Conservation (phyloP, 2,329 filamentous ascomycete genomes). For the Botrytis medusae region DNA sequence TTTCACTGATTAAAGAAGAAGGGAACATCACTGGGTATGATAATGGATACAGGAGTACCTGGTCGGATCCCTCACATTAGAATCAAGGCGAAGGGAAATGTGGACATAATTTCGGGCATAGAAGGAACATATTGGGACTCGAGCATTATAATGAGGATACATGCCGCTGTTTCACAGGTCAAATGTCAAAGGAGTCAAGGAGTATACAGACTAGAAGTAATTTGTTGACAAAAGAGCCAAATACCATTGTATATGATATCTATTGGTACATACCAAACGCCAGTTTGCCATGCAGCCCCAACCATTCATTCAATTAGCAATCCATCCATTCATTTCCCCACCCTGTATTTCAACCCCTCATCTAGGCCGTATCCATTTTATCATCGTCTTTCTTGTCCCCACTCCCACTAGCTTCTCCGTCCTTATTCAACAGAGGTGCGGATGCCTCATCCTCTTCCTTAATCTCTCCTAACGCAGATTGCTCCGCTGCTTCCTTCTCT, state of each 20-base stretch:
- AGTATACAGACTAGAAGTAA: slow-evolving; percentile 8
- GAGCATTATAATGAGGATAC: background rate
- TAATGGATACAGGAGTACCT: background rate
- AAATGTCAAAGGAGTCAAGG: slow-evolving; percentile 16
- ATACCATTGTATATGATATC: slow-evolving; percentile 32
- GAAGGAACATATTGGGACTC: background rate
- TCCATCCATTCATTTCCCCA: slow-evolving; percentile 77
- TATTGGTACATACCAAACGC: slow-evolving; percentile 42
- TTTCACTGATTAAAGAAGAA: background rate
- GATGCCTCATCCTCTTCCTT: slow-evolving; percentile 73
- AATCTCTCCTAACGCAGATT: slow-evolving; percentile 76
- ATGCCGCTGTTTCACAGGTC: background rate
- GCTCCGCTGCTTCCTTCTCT: slow-evolving; percentile 70
- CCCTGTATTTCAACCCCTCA: slow-evolving; percentile 45
- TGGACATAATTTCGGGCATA: slow-evolving; percentile 12
- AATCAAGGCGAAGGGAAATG: no score
- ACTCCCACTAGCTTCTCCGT: slow-evolving; percentile 64
- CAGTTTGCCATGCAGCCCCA: slow-evolving; percentile 36
- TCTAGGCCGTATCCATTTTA: slow-evolving; percentile 87
- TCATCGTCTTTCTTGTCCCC: slow-evolving; percentile 55
- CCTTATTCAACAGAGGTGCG: slow-evolving; percentile 62
- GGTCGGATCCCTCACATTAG: background rate
- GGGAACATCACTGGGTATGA: no score
- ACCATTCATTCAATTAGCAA: slow-evolving; percentile 63
- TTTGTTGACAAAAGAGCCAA: slow-evolving; percentile 25